phyloP scores from a whole-genome alignment of 176 grass and related monocot genomes.

The Cocos nucifera region DNA sequence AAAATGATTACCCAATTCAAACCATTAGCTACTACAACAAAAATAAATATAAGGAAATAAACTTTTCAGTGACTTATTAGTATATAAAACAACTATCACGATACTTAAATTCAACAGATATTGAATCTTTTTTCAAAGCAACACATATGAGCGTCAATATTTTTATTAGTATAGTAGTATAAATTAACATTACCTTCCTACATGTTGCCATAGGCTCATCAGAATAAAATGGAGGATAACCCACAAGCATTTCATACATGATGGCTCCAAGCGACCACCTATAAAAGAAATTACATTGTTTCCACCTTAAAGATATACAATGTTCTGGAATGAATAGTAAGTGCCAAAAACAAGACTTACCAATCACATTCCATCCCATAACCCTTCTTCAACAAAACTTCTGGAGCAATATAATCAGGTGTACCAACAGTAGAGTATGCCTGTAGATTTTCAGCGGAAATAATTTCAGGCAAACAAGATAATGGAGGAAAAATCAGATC shows the following conservation, averaged over 20 bases:
- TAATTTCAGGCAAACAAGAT: not conserved
- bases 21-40: no score
- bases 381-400: conserved; percentile 96
- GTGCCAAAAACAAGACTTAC: conserved; percentile 30
- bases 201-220: conserved; percentile 98
- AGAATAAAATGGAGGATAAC: conserved; percentile 97
- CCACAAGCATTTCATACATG: conserved; percentile 98
- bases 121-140: not conserved
- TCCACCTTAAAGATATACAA: conserved; percentile 12
- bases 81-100: not conserved
- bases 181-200: conserved; percentile 64
- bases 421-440: conserved; percentile 98
- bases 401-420: conserved; percentile 96
- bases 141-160: not conserved
- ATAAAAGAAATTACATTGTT: conserved; percentile 12
- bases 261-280: conserved; percentile 99
- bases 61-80: no score
- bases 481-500: not conserved
- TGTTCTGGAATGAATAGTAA: conserved; percentile 17
- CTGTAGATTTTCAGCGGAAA: conserved; percentile 22
- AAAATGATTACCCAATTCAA: no score
- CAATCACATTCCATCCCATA: conserved; percentile 98
- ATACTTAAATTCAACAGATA: conserved; percentile 1
- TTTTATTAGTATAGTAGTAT: not conserved
- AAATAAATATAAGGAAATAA: no score